Conservation (phyloP, 2,329 filamentous ascomycete species). For the Myriosclerotinia curreyana region DNA sequence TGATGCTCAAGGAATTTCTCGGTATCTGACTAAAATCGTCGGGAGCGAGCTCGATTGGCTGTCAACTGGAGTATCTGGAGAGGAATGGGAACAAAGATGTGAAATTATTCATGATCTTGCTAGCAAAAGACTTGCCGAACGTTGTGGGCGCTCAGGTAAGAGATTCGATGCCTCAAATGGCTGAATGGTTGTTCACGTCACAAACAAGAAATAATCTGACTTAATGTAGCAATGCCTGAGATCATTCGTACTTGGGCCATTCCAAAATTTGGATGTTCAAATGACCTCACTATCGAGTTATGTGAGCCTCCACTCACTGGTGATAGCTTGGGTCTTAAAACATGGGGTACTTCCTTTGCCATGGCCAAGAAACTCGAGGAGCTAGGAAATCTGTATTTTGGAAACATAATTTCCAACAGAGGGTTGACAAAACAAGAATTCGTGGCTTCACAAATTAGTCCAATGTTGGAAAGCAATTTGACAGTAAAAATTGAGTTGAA, state of each 20-base stretch:
- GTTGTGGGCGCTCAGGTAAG: conserved; percentile 72
- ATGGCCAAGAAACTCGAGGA: conserved; percentile 68
- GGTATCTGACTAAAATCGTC: conserved; percentile 68
- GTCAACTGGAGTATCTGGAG: conserved; percentile 32
- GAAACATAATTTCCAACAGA: conserved; percentile 40
- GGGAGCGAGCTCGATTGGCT: conserved; percentile 68
- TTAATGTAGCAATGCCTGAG: conserved; percentile 54
- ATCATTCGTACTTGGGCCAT: conserved; percentile 61
- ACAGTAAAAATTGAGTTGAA: conserved; percentile 9
- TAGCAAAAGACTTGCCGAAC: conserved; percentile 75
- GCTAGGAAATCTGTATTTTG: conserved; percentile 37
- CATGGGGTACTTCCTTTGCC: conserved; percentile 88
- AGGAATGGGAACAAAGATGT: conserved; percentile 46
- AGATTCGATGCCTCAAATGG: conserved; percentile 11
- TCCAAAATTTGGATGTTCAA: conserved; percentile 42
- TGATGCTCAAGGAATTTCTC: conserved; percentile 52
- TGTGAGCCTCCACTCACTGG: conserved; percentile 84
- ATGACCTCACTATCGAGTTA: conserved; percentile 62
- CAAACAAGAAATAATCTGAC: background rate
- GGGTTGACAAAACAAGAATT: background rate
- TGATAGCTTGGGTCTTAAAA: conserved; percentile 88
- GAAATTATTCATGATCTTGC: conserved; percentile 76
- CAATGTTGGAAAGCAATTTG: background rate
- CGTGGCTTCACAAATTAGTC: background rate
- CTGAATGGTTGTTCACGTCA: background rate